Conservation (phyloP, 192 early-diverging fungal genomes). For the Backusella macrospora region DNA sequence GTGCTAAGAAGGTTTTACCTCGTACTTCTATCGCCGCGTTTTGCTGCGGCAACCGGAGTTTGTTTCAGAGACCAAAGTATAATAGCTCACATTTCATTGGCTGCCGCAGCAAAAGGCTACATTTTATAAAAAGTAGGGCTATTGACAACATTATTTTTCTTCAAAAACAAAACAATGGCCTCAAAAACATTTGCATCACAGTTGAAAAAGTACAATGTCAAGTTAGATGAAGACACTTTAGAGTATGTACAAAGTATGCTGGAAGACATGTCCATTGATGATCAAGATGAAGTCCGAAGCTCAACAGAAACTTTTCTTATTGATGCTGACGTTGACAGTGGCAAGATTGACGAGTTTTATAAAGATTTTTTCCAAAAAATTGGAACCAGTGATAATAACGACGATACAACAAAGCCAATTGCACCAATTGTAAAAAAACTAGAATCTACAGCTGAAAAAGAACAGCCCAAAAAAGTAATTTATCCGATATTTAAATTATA, state of each 20-base stretch:
- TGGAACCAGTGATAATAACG: slow-evolving; percentile 4
- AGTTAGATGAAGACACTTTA: slow-evolving; percentile 52
- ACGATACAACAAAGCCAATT: not conserved
- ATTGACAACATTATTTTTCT: not conserved
- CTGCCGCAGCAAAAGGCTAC: not conserved
- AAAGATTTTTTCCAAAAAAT: slow-evolving; percentile 17
- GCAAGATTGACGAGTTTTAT: slow-evolving; percentile 46
- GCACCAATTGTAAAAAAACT: not conserved
- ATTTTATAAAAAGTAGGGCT: not conserved
- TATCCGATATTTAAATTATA: not conserved
- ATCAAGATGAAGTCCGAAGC: slow-evolving; percentile 48
- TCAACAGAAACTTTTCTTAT: slow-evolving; percentile 53
- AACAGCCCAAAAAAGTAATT: slow-evolving; percentile 6
- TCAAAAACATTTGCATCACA: slow-evolving; percentile 25
- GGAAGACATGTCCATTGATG: slow-evolving; percentile 32
- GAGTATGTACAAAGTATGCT: slow-evolving; percentile 51
- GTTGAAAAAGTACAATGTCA: slow-evolving; percentile 28
- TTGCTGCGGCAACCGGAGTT: slow-evolving; percentile 4
- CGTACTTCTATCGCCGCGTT: not conserved
- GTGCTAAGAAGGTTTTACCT: not conserved
- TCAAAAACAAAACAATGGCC: slow-evolving; percentile 8
- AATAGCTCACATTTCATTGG: not conserved
- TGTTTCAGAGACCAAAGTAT: not conserved
- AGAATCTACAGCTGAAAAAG: slow-evolving; percentile 3
- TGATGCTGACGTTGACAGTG: slow-evolving; percentile 54